Base-by-base conservation (phyloP, 805 yeast genomes). In the Yarrowia keelungensis region DNA sequence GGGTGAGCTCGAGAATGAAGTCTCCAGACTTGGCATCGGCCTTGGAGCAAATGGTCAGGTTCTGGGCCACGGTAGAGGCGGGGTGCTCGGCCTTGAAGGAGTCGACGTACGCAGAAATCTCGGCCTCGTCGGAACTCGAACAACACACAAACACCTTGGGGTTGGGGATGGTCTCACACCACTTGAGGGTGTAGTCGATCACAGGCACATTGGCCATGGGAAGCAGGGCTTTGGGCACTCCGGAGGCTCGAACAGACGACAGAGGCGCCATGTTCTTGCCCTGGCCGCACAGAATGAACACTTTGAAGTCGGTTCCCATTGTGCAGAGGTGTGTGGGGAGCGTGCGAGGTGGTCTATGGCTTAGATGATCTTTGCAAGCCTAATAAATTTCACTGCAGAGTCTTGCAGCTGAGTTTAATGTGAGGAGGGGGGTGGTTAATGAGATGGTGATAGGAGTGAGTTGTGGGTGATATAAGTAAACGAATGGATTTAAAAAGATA, bases 151-250 rank as follows among this genome's bases (percentile, higher is more conserved):
- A 35, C 54, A 73, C 72, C 56, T 47, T 47, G 45, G 67, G 67
- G 47, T 47, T 62, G 67, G 67, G 67, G 2, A 96, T 97, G 75
- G 84, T 83, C 74, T 88, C 92, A 81, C 98, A 93, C 98, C 98
- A 95, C 73, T 90, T 93, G 43, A 95, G 81, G 2, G 90, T 96
- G 75, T 91, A 90, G 74, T 88, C 89, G 51, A 95, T 81, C 92
- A 95, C 88, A 14, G 97, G 97, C 74, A 85, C 85, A 77, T 93
- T 93, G 8, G 95, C 98, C 43, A 95, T 82, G 1, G 98, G 98
- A 53, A 96, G 79, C 61, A 93, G 80, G 0, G 98, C 96, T 80
- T 95, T 95, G 9, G 96, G 85, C 8, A 84, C 76, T 16, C 95
- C 93, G 2, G 89, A 81, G 15, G 86, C 83, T 62, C 88, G 81